These are phyloP conservation scores for Saccharum hybrid DNA, from an alignment of 202 grass and related monocot genomes.

Conservation along the genomic window DNA sequence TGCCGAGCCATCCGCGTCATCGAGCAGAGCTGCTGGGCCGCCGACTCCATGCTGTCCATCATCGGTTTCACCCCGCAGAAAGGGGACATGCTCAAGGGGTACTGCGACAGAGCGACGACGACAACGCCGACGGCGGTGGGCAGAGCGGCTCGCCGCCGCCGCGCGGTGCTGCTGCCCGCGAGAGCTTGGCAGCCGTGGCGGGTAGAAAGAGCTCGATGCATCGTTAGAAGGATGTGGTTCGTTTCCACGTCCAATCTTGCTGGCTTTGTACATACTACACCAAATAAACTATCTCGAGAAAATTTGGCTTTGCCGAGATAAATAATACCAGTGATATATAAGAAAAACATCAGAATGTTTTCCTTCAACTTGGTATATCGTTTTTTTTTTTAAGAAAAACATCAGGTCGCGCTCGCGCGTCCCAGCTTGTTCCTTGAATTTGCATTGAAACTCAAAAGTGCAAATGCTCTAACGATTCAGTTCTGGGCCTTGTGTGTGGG, in stretches of 20 bases:
- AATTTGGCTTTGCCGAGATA: neutral
- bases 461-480: too few species aligned
- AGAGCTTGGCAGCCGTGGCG: neutral
- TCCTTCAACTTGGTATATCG: too few species aligned
- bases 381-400: too few species aligned
- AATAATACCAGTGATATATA: neutral
- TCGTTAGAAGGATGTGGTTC: too few species aligned
- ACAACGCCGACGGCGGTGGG: neutral
- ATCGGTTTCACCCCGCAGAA: constrained; percentile 78
- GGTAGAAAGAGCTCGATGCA: constrained; percentile 17
- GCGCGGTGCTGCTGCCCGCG: neutral
- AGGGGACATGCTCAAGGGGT: constrained; percentile 77
- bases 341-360: too few species aligned
- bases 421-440: too few species aligned
- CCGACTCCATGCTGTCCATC: constrained; percentile 67
- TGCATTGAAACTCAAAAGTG: too few species aligned
- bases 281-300: neutral
- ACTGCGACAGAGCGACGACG: constrained; percentile 54
- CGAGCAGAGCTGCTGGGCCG: constrained; percentile 79
- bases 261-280: neutral
- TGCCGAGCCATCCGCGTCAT: constrained; percentile 78
- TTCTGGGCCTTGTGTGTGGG: too few species aligned
- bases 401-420: too few species aligned
- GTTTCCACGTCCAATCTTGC: too few species aligned
- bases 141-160: constrained; percentile 5